Evolutionary conservation across 1,284 basidiomycete genomes (phyloP).

Genomic region (Apiotrichum brassicae): DNA sequence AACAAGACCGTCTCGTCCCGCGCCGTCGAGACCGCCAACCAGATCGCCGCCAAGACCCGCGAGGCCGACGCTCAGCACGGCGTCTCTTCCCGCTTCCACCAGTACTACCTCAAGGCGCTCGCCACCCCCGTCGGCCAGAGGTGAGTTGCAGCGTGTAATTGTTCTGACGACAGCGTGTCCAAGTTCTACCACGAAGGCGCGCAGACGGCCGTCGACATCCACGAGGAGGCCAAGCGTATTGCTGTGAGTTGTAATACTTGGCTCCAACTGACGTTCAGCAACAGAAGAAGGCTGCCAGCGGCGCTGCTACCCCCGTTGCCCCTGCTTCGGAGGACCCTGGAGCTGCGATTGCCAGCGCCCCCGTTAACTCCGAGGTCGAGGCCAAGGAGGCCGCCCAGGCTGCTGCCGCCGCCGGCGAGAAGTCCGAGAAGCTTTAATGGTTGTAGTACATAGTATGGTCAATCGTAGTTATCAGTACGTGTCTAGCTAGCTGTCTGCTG

Average conservation of each 20-base stretch:
- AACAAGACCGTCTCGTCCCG: conserved; percentile 62
- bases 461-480: too few species aligned
- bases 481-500: too few species aligned
- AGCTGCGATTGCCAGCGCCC: conserved; percentile 18
- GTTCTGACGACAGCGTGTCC: conserved; percentile 37
- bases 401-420: conserved; percentile 1
- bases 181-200: conserved; percentile 62
- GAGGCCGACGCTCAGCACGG: conserved; percentile 76
- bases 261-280: conserved; percentile 18
- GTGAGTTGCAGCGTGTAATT: conserved; percentile 21
- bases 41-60: conserved; percentile 60
- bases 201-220: conserved; percentile 58
- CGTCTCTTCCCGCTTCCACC: conserved; percentile 59
- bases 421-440: not conserved
- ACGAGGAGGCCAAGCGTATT: conserved; percentile 52
- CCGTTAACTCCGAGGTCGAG: conserved; percentile 11
- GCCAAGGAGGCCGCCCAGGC: conserved; percentile 11
- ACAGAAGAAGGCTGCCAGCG: conserved; percentile 33
- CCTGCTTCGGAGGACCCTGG: too few species aligned
- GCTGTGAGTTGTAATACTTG: conserved; percentile 25
- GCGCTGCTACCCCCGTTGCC: not conserved
- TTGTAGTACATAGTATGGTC: not conserved
- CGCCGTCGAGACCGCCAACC: conserved; percentile 53
- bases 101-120: conserved; percentile 73
- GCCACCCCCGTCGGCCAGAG: conserved; percentile 68